phyloP scores from a whole-genome alignment of 169 alveolate genomes.

The Plasmodium vinckei region DNA sequence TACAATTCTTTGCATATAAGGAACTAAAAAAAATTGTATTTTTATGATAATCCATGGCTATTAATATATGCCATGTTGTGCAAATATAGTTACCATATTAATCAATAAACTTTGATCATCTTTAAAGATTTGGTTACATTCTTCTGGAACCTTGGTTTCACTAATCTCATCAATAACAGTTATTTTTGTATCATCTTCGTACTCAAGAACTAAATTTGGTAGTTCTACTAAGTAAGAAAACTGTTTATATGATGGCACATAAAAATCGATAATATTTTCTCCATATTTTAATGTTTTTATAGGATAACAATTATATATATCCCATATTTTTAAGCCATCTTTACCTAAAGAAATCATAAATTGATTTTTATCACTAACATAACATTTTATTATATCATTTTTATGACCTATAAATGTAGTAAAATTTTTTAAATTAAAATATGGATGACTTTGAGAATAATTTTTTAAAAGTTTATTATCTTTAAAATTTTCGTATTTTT shows the following conservation, averaged over 20 bases:
- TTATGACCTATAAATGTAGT: conserved; percentile 71
- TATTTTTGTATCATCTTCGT: conserved; percentile 55
- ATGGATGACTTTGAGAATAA: neutral
- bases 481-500: neutral
- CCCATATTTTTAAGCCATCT: conserved; percentile 75
- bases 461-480: conserved; percentile 3
- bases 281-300: conserved; percentile 69
- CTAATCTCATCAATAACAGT: conserved; percentile 18
- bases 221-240: conserved; percentile 50
- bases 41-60: too few relatives aligned
- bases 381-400: conserved; percentile 64
- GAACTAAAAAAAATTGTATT: too few relatives aligned
- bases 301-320: conserved; percentile 66
- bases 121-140: conserved; percentile 5
- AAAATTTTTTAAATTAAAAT: conserved; percentile 38
- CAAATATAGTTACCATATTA: conserved; percentile 63
- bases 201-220: conserved; percentile 55
- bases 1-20: too few relatives aligned
- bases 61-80: conserved; percentile 7
- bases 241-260: conserved; percentile 18
- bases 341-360: conserved; percentile 59
- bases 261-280: conserved; percentile 65
- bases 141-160: too few relatives aligned
- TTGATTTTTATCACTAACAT: conserved; percentile 68
- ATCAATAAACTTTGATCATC: conserved; percentile 30